A percentile compares a stretch with the other conserved stretches of the same genome.
Conservation (phyloP, 352 stramenopile genomes). For the Pythium volutum region DNA sequence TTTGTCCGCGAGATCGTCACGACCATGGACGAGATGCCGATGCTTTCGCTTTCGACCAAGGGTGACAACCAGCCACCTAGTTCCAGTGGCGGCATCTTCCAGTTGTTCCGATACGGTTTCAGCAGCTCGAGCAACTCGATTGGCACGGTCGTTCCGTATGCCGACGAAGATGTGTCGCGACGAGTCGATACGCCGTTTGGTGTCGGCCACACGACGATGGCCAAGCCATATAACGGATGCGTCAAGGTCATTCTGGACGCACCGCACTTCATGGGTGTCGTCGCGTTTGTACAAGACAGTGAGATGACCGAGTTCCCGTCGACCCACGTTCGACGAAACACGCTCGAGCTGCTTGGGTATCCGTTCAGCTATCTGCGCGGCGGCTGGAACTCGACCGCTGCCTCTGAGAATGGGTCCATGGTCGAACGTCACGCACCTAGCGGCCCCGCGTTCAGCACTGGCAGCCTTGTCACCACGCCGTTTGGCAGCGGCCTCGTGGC, state of each 20-base stretch:
- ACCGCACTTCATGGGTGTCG: conserved; percentile 34
- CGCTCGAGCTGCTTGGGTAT: conserved; percentile 64
- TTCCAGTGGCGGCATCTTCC: conserved; percentile 59
- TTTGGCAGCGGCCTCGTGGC: conserved; percentile 69
- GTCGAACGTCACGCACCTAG: background rate
- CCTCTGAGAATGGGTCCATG: conserved; percentile 23
- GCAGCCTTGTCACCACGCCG: conserved; percentile 50
- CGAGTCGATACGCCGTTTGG: conserved; percentile 61
- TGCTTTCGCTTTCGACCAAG: conserved; percentile 28
- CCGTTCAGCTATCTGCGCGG: conserved; percentile 67
- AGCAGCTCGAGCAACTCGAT: conserved; percentile 8
- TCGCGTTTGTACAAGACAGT: conserved; percentile 51
- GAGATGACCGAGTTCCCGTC: conserved; percentile 35
- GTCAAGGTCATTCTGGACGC: conserved; percentile 52
- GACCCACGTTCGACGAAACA: conserved; percentile 48
- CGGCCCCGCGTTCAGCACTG: conserved; percentile 35
- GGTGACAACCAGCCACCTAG: conserved; percentile 5
- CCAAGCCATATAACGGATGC: conserved; percentile 39
- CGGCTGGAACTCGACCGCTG: conserved; percentile 25
- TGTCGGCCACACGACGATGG: conserved; percentile 47
- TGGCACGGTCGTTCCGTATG: conserved; percentile 30
- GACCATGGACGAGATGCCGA: conserved; percentile 34
- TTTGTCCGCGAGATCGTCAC: conserved; percentile 32
- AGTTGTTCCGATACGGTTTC: conserved; percentile 63
- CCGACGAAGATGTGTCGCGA: conserved; percentile 39